Percentiles rank a stretch among this genome's conserved stretches.
These are phyloP conservation scores for Pyrenophora tritici-repentis DNA, from an alignment of 2,329 filamentous ascomycete genomes.

Conservation along the genomic window DNA sequence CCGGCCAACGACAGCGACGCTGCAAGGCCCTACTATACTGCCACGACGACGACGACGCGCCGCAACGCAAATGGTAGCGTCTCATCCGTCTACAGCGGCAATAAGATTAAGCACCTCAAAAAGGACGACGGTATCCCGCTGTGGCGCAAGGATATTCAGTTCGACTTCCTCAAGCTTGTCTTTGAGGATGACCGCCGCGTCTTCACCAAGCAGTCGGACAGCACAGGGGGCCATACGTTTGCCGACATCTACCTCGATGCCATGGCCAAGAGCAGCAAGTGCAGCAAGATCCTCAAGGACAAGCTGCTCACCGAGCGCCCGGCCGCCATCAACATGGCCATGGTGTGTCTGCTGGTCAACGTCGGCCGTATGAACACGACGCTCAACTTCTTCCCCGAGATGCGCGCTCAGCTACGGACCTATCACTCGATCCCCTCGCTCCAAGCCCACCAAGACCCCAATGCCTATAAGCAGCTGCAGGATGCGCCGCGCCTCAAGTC, in stretches of 20 bases:
- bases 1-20: conserved; percentile 33
- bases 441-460: conserved; percentile 91
- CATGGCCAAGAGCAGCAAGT: conserved; percentile 98
- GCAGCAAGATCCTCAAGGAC: conserved; percentile 96
- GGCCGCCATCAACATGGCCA: conserved; percentile 96
- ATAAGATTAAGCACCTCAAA: conserved; percentile 83
- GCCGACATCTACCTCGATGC: conserved; percentile 98
- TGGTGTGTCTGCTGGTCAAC: conserved; percentile 97
- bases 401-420: conserved; percentile 95
- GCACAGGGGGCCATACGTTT: conserved; percentile 74
- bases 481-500: conserved; percentile 95
- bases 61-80: conserved; percentile 69
- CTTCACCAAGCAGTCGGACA: conserved; percentile 92
- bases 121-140: conserved; percentile 87
- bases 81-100: conserved; percentile 69
- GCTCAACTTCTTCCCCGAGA: conserved; percentile 98
- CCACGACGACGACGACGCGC: conserved; percentile 58
- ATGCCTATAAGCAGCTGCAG: conserved; percentile 96
- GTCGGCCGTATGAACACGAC: conserved; percentile 99
- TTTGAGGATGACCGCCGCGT: conserved; percentile 76
- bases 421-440: conserved; percentile 98
- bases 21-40: conserved; percentile 50
- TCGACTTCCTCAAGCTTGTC: conserved; percentile 79
- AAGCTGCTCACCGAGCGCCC: conserved; percentile 91
- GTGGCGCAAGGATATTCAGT: conserved; percentile 87